These are phyloP conservation scores for Neopestalotiopsis rosae DNA, from an alignment of 2,329 filamentous ascomycete genomes.

Conservation along the genomic window DNA sequence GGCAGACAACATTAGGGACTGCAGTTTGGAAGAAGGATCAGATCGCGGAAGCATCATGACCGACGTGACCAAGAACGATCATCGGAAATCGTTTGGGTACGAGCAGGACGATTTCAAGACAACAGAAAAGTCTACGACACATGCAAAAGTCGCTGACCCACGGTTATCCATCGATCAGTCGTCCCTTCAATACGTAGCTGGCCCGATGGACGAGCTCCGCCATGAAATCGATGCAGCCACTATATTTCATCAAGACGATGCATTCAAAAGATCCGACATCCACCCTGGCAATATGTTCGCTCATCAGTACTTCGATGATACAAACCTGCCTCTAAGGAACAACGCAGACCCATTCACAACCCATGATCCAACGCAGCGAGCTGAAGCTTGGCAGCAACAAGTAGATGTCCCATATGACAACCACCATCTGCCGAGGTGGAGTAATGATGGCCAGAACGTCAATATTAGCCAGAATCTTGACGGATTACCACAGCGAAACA, in stretches of 20 bases:
- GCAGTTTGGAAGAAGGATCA: not conserved
- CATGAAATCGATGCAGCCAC: not conserved
- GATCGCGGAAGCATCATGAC: too few relatives aligned
- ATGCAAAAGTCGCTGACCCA: not conserved
- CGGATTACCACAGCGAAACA: not conserved
- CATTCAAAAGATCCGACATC: not conserved
- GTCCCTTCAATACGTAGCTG: not conserved
- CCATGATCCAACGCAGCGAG: not conserved
- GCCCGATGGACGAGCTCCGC: too few relatives aligned
- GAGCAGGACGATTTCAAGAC: not conserved
- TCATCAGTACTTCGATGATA: too few relatives aligned
- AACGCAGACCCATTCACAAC: not conserved
- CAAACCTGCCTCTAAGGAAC: too few relatives aligned
- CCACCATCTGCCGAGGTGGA: not conserved
- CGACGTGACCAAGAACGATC: not conserved
- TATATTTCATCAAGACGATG: not conserved
- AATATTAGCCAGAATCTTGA: not conserved
- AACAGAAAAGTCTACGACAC: not conserved
- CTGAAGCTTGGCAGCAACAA: not conserved
- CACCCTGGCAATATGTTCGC: too few relatives aligned
- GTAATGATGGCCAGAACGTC: not conserved
- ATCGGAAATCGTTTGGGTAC: not conserved
- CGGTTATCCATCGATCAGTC: not conserved
- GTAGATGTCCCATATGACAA: not conserved
- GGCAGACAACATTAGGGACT: not conserved